These are phyloP conservation scores for Lactifluus volemus DNA, from an alignment of 768 basidiomycete genomes.

Conservation along the genomic window DNA sequence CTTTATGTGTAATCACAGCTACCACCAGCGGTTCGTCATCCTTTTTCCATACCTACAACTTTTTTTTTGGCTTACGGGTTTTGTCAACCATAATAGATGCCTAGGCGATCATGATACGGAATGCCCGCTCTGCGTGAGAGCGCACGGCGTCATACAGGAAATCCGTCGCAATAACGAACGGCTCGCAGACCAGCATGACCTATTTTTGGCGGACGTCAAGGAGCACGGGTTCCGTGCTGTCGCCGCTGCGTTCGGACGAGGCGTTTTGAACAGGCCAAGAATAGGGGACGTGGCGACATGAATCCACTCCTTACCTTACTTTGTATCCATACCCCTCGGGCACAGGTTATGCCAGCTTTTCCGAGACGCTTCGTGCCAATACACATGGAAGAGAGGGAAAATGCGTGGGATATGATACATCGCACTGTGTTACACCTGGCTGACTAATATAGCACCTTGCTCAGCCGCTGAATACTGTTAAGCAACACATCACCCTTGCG, in stretches of 20 bases:
- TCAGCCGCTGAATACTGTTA: slow-evolving; percentile 79
- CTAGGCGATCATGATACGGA: slow-evolving; percentile 83
- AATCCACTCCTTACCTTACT: background rate
- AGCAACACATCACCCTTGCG: slow-evolving; percentile 87
- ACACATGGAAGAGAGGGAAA: background rate
- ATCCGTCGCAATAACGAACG: slow-evolving; percentile 80
- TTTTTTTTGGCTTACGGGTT: background rate
- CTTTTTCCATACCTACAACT: background rate
- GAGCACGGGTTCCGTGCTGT: slow-evolving; percentile 62
- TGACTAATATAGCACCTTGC: slow-evolving; percentile 67
- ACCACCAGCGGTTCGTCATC: slow-evolving; percentile 72
- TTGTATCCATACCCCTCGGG: background rate
- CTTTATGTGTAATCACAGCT: slow-evolving; percentile 98
- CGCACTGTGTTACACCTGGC: background rate
- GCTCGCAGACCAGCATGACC: slow-evolving; percentile 72
- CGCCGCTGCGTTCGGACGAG: slow-evolving; percentile 61
- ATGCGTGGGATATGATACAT: slow-evolving; percentile 3
- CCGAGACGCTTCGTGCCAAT: background rate
- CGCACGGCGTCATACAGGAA: slow-evolving; percentile 84
- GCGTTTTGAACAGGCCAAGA: slow-evolving; percentile 37
- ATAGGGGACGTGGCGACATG: slow-evolving; percentile 16
- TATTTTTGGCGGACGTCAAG: slow-evolving; percentile 69
- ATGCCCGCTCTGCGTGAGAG: slow-evolving; percentile 81
- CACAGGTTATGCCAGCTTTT: background rate
- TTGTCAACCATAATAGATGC: slow-evolving; percentile 47